Base-by-base conservation (phyloP, 2,329 filamentous ascomycete species). In the Colletotrichum graminicola region DNA sequence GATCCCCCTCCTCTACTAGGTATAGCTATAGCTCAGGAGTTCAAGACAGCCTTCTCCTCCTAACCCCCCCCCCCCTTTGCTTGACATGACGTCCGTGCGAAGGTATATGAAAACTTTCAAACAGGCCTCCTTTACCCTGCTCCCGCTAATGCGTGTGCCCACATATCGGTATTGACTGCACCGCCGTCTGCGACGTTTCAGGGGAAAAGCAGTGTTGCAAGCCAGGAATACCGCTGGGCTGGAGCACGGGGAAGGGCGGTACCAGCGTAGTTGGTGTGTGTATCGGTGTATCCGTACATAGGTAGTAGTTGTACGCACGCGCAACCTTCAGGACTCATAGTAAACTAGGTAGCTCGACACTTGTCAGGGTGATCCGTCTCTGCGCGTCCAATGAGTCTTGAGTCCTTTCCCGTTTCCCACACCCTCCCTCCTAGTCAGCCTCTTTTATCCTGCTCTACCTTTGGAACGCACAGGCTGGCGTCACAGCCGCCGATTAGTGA, bases 111-210 rank as follows among this genome's bases (percentile, higher is more conserved):
- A 63, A 63, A 62, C 52, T 63, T 63, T 45, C 68, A 63, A 68
- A 55, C 57, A 63, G 59, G 65, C 52, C 64, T 54, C 45, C 59
- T 62, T 71, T 29, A 47, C 29, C 29, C 57, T 66, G 26, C 12
- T 34, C 36, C 26, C 26, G 49, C 57, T 29, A 34, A 67, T 63
- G 57, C 56, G 63, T 56, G 57, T 62, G 63, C 36, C 43, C 56
- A 56, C 43, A 43, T 32, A 43, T 36, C 8, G 14, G 39, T 41
- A 41, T 29, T 61, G 43, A 62, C 43, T 59, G 64, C 51, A 52
- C 63, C 51, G 63, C 67, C 34, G 16, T 18, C 8, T 21, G 64
- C 59, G 36, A 68, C 68, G 68, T 71, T 71, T 71, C 68, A 71
- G 64, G 65, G 64, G 64, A 18, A 57, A 10, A 59, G 57, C 52